Evolutionary conservation across 345 rosid genomes (phyloP), one percentile per base, ranked within the genome.

Genomic region (Toxicodendron radicans): DNA sequence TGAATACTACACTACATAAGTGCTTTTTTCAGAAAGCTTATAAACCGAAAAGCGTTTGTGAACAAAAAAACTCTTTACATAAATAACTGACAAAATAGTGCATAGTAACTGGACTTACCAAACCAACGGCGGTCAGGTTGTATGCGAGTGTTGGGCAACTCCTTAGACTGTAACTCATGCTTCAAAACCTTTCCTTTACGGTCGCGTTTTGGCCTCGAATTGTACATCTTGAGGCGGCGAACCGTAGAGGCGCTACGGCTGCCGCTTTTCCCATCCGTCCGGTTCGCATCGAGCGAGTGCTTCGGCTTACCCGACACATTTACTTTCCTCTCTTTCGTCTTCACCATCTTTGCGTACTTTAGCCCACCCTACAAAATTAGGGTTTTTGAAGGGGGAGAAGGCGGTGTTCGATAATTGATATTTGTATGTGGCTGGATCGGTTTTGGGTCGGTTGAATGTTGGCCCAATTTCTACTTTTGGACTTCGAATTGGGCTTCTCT

Each of bases 81-180:
- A 16, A 14, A 14, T 16, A n/a, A 58, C 60, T 56, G 30, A 9
- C 17, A 23, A 59, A 27, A 0, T 6, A 16, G n/a, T 18, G 60
- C 3, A 2, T 7, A 38, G 43, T 3, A 33, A 53, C 9, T 11
- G 21, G 3, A 75, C 85, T 16, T 51, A 92, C 99, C 96, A 30
- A 95, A 93, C 95, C 96, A 93, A 66, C 96, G 88, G 66, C 94
- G 87, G 73, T 95, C 98, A 0, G 96, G 93, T 48, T 85, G 94
- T 77, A 95, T 91, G 51, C 96, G 94, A 0, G 96, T 85, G 58
- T 71, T 75, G 13, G 99, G 99, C 59, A 93, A 78, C 1, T 91
- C 93, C 76, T 90, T 77, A 0, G 98, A 93, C 70, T 93, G 98
- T 10, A 86, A 82, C 64, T 90, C 97, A 51, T 93, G 81, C 81